Percentiles rank a stretch among this genome's conserved stretches.
Evolutionary conservation across 164 flowering plant species (phyloP).

Genomic region (Protea cynaroides): DNA sequence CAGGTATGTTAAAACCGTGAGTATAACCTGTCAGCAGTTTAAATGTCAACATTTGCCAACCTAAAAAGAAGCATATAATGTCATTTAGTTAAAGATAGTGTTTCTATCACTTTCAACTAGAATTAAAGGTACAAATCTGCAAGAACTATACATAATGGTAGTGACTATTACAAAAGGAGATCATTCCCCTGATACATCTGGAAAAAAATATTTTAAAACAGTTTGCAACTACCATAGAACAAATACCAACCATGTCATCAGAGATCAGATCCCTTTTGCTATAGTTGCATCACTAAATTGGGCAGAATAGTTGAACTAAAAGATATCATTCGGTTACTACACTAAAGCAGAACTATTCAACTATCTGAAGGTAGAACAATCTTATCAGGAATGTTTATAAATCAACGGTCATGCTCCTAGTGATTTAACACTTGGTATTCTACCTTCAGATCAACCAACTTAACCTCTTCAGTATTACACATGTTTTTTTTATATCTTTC

Average conservation of each 20-base stretch:
- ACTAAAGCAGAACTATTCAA: too few species aligned
- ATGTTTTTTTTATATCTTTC: too few species aligned
- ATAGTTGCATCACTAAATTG: background rate
- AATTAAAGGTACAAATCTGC: background rate
- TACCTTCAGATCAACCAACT: background rate
- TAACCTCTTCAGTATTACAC: background rate
- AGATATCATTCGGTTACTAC: background rate
- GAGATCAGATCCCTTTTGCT: background rate
- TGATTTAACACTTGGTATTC: background rate
- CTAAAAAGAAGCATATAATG: background rate
- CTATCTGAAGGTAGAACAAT: too few species aligned
- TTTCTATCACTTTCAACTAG: too few species aligned
- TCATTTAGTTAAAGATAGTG: too few species aligned
- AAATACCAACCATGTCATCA: background rate
- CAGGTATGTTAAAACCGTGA: constrained; percentile 69
- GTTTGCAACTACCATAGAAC: background rate
- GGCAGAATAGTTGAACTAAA: background rate
- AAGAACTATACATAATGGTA: background rate
- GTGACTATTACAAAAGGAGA: background rate
- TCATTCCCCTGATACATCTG: background rate
- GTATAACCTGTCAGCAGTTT: constrained; percentile 59
- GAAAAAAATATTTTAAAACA: background rate
- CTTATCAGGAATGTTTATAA: too few species aligned
- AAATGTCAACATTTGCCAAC: background rate
- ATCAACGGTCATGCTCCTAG: background rate